Base-by-base conservation (phyloP, 805 yeast genomes). In the Candida yuanshanica region DNA sequence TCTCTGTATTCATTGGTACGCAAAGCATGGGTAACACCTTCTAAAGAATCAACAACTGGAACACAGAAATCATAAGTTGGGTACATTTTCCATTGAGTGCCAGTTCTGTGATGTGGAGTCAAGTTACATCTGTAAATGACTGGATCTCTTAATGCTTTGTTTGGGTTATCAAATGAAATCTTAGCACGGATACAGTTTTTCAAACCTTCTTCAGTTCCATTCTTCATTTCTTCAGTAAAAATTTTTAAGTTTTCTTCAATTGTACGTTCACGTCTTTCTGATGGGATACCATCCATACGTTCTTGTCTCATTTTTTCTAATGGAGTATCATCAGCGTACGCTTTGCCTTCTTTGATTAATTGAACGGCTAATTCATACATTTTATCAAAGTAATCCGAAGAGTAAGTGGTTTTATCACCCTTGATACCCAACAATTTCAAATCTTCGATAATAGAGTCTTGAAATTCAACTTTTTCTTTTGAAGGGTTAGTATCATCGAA, bases 61-160 rank as follows among this genome's bases (percentile, higher is more conserved):
- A 85, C 95, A 76, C 98, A 93, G 85, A 93, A 93, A 68, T 93
- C 99, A 68, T 93, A 93, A 33, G 96, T 89, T 61, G 99, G 99
- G 71, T 93, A 93, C 65, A 91, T 78, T 68, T 93, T 93, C 99
- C 99, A 93, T 38, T 72, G 55, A 33, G 81, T 59, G 42, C 97
- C 97, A 33, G 98, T 93, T 70, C 96, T 83, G 68, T 91, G 99
- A 62, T 93, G 99, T 39, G 99, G 98, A 49, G 95, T 90, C 61
- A 89, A 69, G 75, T 93, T 93, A 69, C 95, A 84, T 75, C 99
- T 81, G 82, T 90, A 93, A 55, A 93, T 84, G 43, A 91, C 98
- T 29, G 99, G 99, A 65, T 93, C 99, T 70, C 99, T 83, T 60
- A 93, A 69, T 39, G 99, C 84, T 72, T 93, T 93, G 81, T 93